phyloP scores from a whole-genome alignment of 352 stramenopile genomes.

The Globisporangium splendens region DNA sequence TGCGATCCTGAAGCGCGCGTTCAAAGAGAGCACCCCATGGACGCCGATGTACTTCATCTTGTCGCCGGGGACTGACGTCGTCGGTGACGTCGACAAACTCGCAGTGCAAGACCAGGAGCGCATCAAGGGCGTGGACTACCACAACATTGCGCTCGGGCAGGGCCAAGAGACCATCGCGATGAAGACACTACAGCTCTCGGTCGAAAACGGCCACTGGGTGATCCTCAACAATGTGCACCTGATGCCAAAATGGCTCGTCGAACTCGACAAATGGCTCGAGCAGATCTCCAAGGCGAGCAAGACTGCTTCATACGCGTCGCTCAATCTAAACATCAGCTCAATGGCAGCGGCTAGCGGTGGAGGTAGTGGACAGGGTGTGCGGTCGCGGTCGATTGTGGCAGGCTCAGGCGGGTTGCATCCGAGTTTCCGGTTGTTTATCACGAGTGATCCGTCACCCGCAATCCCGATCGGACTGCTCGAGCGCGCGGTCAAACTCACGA shows the following conservation, averaged over 20 bases:
- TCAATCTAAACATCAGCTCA: conserved; percentile 18
- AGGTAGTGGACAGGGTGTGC: conserved; percentile 1
- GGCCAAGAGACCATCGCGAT: conserved; percentile 92
- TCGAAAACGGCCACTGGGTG: conserved; percentile 93
- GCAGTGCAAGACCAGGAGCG: conserved; percentile 89
- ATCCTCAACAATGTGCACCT: conserved; percentile 95
- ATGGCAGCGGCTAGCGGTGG: neutral
- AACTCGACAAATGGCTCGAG: conserved; percentile 92
- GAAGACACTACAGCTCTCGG: conserved; percentile 77
- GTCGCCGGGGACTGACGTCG: conserved; percentile 95
- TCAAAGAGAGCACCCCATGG: conserved; percentile 90
- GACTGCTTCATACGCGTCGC: conserved; percentile 40
- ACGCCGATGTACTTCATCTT: conserved; percentile 98
- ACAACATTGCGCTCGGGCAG: conserved; percentile 94
- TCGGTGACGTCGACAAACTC: conserved; percentile 94
- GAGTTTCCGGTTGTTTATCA: conserved; percentile 87
- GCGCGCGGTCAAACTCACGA: conserved; percentile 88
- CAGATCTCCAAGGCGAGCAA: conserved; percentile 59
- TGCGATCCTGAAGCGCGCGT: conserved; percentile 92
- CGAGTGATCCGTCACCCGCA: conserved; percentile 75
- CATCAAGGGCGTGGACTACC: conserved; percentile 94
- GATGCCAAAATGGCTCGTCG: conserved; percentile 92
- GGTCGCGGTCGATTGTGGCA: conserved; percentile 21
- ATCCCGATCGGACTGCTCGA: conserved; percentile 90
- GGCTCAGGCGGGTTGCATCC: conserved; percentile 48